Conservation (phyloP, 2,329 filamentous ascomycete genomes). For the Blastomyces parvus region DNA sequence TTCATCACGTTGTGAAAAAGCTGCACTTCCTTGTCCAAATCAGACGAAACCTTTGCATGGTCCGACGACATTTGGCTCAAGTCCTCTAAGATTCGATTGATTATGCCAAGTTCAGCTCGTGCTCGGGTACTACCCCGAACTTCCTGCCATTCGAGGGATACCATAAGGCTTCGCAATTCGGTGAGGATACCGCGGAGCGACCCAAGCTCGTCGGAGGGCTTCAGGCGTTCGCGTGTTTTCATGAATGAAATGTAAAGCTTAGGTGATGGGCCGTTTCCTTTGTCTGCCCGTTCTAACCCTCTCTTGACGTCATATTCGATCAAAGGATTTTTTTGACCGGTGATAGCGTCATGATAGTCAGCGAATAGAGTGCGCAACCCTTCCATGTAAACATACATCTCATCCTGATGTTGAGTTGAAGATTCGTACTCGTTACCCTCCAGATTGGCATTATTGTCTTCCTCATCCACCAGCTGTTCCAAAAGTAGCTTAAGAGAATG, state of each 20-base stretch:
- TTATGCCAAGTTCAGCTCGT: conserved; percentile 54
- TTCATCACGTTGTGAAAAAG: conserved; percentile 74
- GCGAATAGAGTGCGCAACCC: conserved; percentile 64
- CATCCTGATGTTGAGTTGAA: conserved; percentile 78
- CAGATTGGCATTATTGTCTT: conserved; percentile 58
- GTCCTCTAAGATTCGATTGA: conserved; percentile 52
- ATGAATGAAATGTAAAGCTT: conserved; percentile 47
- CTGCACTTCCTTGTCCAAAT: conserved; percentile 58
- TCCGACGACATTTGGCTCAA: conserved; percentile 45
- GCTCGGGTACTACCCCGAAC: conserved; percentile 47
- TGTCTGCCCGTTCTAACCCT: conserved; percentile 51
- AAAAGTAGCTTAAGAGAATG: conserved; percentile 62
- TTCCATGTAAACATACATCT: conserved; percentile 79
- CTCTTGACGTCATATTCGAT: conserved; percentile 61
- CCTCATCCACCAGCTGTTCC: conserved; percentile 71
- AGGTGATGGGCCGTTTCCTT: conserved; percentile 61
- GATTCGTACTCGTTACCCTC: conserved; percentile 86
- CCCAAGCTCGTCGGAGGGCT: conserved; percentile 40
- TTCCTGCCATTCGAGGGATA: conserved; percentile 50
- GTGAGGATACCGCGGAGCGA: conserved; percentile 64
- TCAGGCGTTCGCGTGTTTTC: conserved; percentile 36
- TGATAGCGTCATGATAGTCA: conserved; percentile 67
- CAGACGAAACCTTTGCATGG: conserved; percentile 44
- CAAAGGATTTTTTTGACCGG: conserved; percentile 66
- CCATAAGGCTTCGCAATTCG: conserved; percentile 56